These are phyloP conservation scores for Tricholoma matsutake DNA, from an alignment of 768 basidiomycete species.

Conservation along the genomic window DNA sequence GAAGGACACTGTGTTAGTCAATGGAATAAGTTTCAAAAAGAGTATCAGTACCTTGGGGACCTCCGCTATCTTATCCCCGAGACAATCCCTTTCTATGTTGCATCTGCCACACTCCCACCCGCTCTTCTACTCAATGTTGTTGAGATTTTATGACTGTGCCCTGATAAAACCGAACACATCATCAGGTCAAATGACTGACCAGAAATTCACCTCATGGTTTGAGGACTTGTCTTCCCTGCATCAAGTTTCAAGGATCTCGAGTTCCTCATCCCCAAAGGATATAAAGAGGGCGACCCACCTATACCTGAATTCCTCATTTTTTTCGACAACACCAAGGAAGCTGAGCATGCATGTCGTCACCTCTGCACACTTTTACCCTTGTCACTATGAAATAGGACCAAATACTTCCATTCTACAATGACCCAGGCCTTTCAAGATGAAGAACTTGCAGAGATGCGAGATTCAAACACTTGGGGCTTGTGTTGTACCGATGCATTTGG, in stretches of 20 bases:
- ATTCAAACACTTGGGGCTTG: constrained; percentile 20
- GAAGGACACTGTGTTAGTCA: no score
- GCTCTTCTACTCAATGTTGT: constrained; percentile 11
- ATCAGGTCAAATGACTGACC: constrained; percentile 4
- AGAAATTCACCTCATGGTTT: constrained; percentile 6
- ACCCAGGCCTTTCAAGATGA: constrained; percentile 11
- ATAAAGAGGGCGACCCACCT: background rate
- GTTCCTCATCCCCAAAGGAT: no score
- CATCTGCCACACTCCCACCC: no score
- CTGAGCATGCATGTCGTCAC: constrained; percentile 5
- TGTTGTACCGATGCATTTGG: constrained; percentile 29
- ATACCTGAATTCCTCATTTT: constrained; percentile 15
- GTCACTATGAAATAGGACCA: background rate
- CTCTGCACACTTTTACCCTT: constrained; percentile 9
- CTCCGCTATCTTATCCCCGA: no score
- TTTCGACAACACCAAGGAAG: constrained; percentile 7
- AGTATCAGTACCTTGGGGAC: no score
- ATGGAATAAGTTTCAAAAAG: no score
- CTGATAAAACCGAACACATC: no score
- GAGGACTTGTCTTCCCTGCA: constrained; percentile 4
- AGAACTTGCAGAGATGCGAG: constrained; percentile 7
- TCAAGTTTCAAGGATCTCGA: no score
- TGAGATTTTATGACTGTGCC: constrained; percentile 22
- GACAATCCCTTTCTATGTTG: no score
- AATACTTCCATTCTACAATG: constrained; percentile 6